Evolutionary conservation across 805 yeast genomes (phyloP).

Genomic region (Yarrowia bubula): DNA sequence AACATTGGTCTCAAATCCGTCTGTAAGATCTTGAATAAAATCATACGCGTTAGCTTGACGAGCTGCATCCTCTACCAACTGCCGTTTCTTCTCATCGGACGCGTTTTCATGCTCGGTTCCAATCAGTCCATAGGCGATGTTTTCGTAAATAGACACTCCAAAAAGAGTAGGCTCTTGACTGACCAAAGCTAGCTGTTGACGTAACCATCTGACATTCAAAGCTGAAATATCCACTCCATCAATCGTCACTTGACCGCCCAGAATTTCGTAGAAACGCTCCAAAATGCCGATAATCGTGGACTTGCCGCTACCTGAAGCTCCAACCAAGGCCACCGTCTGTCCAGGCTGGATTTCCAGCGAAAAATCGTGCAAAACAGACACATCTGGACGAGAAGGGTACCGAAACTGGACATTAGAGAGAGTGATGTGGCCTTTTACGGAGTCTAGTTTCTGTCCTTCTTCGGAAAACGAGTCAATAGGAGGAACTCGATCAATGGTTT

Average conservation of each 20-base stretch:
- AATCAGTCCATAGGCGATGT: conserved; percentile 77
- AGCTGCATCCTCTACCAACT: conserved; percentile 42
- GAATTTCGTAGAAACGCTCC: conserved; percentile 84
- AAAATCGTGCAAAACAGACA: conserved; percentile 77
- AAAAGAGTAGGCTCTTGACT: conserved; percentile 96
- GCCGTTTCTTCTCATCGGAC: conserved; percentile 41
- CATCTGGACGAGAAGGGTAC: conserved; percentile 71
- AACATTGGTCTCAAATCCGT: conserved; percentile 72
- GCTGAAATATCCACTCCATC: conserved; percentile 81
- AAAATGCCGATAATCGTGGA: conserved; percentile 82
- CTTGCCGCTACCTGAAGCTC: conserved; percentile 94
- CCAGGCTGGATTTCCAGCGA: conserved; percentile 82
- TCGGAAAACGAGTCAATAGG: conserved; percentile 40
- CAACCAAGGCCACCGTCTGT: conserved; percentile 87
- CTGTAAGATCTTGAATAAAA: conserved; percentile 60
- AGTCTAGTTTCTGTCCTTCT: conserved; percentile 40
- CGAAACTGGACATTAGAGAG: conserved; percentile 87
- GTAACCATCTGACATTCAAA: conserved; percentile 69
- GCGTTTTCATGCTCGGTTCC: conserved; percentile 65
- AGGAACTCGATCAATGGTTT: conserved; percentile 46
- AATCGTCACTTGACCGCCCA: conserved; percentile 66
- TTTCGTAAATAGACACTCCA: conserved; percentile 83
- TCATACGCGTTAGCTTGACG: conserved; percentile 44
- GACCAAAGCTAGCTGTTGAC: conserved; percentile 79
- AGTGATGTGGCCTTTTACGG: conserved; percentile 59